Evolutionary conservation across 192 early-diverging fungal genomes (phyloP).

Genomic region (Thamnidium elegans): DNA sequence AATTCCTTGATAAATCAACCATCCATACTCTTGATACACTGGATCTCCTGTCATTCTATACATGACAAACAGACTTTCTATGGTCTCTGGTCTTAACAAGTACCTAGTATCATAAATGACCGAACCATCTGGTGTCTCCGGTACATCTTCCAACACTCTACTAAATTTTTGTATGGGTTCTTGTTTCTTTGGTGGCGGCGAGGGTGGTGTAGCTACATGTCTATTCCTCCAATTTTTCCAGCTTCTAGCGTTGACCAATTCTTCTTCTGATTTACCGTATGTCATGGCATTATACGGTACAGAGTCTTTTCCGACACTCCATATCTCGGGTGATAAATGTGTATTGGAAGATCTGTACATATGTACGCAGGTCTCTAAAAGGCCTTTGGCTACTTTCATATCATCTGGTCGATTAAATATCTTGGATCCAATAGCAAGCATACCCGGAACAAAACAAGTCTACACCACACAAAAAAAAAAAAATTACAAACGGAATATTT

Average conservation of each 20-base stretch:
- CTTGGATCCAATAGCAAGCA: slow-evolving; percentile 47
- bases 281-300: slow-evolving; percentile 9
- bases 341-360: slow-evolving; percentile 38
- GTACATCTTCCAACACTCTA: neutral
- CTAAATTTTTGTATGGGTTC: neutral
- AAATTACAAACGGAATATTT: neutral
- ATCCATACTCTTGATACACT: slow-evolving; percentile 65
- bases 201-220: neutral
- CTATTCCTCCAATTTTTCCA: neutral
- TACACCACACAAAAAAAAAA: slow-evolving; percentile 14
- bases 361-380: slow-evolving; percentile 42
- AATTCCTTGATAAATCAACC: slow-evolving; percentile 56
- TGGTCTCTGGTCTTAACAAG: slow-evolving; percentile 46
- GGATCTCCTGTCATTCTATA: slow-evolving; percentile 71
- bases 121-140: neutral
- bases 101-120: neutral
- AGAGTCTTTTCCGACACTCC: slow-evolving; percentile 11
- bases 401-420: slow-evolving; percentile 42
- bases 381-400: slow-evolving; percentile 37
- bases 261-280: slow-evolving; percentile 3
- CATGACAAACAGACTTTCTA: slow-evolving; percentile 70
- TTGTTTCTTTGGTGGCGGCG: neutral
- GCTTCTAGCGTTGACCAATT: neutral
- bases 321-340: slow-evolving; percentile 44
- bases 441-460: slow-evolving; percentile 51